phyloP scores from a whole-genome alignment of 371 early-diverging fungal species.

The Zopfochytrium polystomum region DNA sequence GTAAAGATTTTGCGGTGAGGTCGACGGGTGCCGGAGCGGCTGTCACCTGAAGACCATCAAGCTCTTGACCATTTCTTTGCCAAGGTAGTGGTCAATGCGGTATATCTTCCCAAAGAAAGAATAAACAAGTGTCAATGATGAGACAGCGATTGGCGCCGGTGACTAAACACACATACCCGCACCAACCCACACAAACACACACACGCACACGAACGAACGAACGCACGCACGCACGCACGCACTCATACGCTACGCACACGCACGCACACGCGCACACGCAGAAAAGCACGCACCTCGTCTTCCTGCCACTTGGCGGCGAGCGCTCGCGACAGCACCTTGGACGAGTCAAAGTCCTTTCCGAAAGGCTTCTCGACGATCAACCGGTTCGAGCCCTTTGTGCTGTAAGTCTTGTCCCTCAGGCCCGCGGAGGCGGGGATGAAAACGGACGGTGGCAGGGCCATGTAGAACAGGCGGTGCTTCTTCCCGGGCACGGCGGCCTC shows the following conservation, averaged over 20 bases:
- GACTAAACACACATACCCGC: no score
- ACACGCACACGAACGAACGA: no score
- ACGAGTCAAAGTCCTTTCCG: conserved; percentile 89
- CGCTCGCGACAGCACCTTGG: conserved; percentile 63
- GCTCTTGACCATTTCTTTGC: conserved; percentile 99
- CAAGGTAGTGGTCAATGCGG: conserved; percentile 98
- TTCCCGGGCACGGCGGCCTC: conserved; percentile 23
- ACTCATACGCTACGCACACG: no score
- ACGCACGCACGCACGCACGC: no score
- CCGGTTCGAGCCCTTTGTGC: conserved; percentile 55
- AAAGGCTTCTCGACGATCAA: conserved; percentile 98
- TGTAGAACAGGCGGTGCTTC: conserved; percentile 81
- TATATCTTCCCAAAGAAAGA: no score
- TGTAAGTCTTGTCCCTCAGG: conserved; percentile 64
- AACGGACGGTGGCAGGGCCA: conserved; percentile 97
- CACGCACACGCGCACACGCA: no score
- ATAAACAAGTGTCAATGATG: no score
- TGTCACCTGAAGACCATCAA: conserved; percentile 84
- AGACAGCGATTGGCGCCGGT: no score
- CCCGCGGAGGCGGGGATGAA: conserved; percentile 81
- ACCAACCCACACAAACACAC: no score
- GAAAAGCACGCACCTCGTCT: no score
- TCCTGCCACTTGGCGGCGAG: conserved; percentile 76
- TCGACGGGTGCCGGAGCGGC: no score
- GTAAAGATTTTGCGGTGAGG: no score